Conservation (phyloP, 2,329 filamentous ascomycete genomes). For the Berkeleyomyces basicola region DNA sequence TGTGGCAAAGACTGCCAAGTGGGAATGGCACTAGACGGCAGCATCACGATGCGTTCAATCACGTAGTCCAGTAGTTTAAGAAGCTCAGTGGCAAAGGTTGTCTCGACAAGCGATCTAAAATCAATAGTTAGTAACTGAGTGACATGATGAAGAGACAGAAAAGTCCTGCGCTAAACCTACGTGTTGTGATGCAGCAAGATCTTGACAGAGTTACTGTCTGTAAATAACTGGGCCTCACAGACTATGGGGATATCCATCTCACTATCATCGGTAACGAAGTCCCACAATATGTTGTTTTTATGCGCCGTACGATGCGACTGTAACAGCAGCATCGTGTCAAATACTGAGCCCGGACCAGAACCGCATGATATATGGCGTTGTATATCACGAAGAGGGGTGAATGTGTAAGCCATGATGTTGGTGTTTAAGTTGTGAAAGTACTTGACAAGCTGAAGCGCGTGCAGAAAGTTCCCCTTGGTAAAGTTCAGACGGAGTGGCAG, state of each 20-base stretch:
- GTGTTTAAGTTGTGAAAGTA: constrained; percentile 45
- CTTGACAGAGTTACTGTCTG: constrained; percentile 32
- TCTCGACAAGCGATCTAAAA: not conserved
- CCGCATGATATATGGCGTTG: constrained; percentile 33
- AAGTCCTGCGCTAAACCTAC: constrained; percentile 19
- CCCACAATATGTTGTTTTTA: constrained; percentile 40
- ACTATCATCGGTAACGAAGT: constrained; percentile 37
- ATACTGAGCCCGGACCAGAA: constrained; percentile 35
- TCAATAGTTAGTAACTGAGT: not conserved
- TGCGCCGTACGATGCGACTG: constrained; percentile 42
- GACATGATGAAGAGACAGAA: not conserved
- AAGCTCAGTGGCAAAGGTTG: not conserved
- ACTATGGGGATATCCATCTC: constrained; percentile 63
- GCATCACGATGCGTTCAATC: not conserved
- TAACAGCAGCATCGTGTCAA: constrained; percentile 66
- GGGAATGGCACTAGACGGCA: not conserved
- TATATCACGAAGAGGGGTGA: constrained; percentile 57
- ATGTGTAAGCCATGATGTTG: constrained; percentile 49
- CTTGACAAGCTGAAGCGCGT: constrained; percentile 34
- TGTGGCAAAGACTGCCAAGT: not conserved
- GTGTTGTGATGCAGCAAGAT: constrained; percentile 47
- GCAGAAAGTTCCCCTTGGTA: constrained; percentile 27
- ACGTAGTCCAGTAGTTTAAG: not conserved
- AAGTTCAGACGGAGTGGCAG: constrained; percentile 51
- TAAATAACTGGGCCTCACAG: constrained; percentile 49